phyloP scores from a whole-genome alignment of 2,329 filamentous ascomycete species.

The Aspergillus melleus region DNA sequence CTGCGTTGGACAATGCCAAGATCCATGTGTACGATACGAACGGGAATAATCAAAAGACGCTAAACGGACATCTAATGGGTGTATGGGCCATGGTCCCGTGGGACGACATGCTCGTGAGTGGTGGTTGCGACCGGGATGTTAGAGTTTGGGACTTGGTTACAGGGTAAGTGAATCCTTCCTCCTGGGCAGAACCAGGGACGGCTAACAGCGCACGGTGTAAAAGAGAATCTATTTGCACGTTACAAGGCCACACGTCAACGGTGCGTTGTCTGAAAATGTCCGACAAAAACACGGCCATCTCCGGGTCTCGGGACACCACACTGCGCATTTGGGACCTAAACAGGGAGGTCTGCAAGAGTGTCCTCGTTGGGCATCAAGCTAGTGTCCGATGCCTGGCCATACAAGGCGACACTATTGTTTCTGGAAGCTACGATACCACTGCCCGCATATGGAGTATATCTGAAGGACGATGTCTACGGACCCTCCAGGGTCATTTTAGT shows the following conservation, averaged over 20 bases:
- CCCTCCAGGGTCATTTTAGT: constrained; percentile 90
- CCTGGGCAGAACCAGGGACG: not conserved
- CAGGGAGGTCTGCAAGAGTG: constrained; percentile 83
- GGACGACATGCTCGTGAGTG: constrained; percentile 92
- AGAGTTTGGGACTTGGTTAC: constrained; percentile 95
- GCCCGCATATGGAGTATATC: constrained; percentile 98
- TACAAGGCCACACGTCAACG: constrained; percentile 94
- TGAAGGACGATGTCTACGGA: constrained; percentile 87
- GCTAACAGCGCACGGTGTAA: constrained; percentile 8
- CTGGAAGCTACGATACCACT: constrained; percentile 95
- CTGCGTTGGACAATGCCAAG: constrained; percentile 95
- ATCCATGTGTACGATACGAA: constrained; percentile 97
- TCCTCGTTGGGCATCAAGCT: constrained; percentile 90
- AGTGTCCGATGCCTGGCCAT: constrained; percentile 95
- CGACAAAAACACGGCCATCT: constrained; percentile 89
- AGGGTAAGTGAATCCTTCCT: constrained; percentile 58
- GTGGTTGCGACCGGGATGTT: constrained; percentile 94
- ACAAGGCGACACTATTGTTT: constrained; percentile 95
- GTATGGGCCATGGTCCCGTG: constrained; percentile 99
- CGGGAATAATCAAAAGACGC: constrained; percentile 80
- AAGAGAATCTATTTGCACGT: constrained; percentile 73
- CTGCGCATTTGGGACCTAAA: constrained; percentile 92
- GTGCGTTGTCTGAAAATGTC: constrained; percentile 98
- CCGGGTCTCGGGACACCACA: constrained; percentile 91
- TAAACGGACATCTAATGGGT: constrained; percentile 97